Evolutionary conservation across 805 yeast species (phyloP), one percentile per base, ranked within the genome.

Genomic region (Starmerella vitae): DNA sequence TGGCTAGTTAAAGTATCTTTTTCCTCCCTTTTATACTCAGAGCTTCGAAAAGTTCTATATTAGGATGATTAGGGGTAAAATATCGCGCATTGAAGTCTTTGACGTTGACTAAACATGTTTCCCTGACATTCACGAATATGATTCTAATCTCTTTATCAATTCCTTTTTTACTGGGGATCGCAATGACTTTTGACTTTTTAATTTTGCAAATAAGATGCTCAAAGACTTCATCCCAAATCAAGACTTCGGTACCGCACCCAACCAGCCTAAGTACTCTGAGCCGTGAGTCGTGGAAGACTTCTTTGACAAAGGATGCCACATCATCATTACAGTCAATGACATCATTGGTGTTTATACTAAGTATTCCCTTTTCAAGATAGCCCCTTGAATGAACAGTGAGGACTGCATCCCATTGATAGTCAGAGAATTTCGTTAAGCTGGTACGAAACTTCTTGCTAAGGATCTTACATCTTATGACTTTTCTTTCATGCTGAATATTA

Each of bases 331-430:
- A 36, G 20, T 47, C 50, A 15, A 43, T 15, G 5, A 47, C 47
- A 26, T 47, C 51, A 19, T 33, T 40, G 18, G 47, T 46, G 20
- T 41, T 41, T 14, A 15, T 26, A 20, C 26, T 32, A 3, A 47
- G 29, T 1, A 37, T 38, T 20, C 46, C 48, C 13, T 24, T 28
- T 34, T 47, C 51, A 8, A 47, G 33, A 28, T 47, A 47, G 14
- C 42, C 34, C 5, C 51, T 42, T 1, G 48, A 33, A 10, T 37
- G 9, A 3, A 47, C 40, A 1, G 41, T 20, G n/a, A 47, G 14
- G 4, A 38, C 30, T 1, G 43, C 47, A 26, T 47, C 51, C 51
- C 51, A 47, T n/a, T 25, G 18, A 28, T 47, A 47, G 14, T 20
- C 29, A 5, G 19, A 30, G 17, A 47, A 47, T 7, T 9, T n/a